Percentiles rank a stretch among this genome's conserved stretches.
Evolutionary conservation across 129 eudicot genomes (phyloP).

Genomic region (Saussurea involucrata): DNA sequence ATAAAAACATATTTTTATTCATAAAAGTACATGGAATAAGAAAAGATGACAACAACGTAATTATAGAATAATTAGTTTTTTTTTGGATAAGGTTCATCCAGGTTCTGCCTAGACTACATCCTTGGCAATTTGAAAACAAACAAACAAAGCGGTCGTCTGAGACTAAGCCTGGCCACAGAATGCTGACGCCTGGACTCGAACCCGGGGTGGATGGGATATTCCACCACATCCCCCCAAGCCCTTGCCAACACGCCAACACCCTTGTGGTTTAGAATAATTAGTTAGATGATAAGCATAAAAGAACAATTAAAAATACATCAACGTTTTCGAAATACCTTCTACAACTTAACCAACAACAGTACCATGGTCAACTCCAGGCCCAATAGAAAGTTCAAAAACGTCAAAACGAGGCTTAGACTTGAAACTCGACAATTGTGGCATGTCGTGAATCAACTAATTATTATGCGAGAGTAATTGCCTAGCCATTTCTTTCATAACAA

Average conservation of each 20-base stretch:
- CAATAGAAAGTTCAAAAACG: background rate
- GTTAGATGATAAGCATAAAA: background rate
- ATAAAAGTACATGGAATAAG: background rate
- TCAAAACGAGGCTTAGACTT: background rate
- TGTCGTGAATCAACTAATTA: background rate
- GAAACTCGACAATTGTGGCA: background rate
- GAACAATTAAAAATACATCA: background rate
- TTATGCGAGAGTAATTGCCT: background rate
- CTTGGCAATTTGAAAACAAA: too few relatives aligned
- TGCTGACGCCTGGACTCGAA: too few relatives aligned
- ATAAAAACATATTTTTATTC: background rate
- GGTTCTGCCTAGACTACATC: too few relatives aligned
- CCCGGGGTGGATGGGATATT: too few relatives aligned
- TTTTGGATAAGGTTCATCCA: too few relatives aligned
- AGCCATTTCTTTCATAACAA: background rate
- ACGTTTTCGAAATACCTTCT: background rate
- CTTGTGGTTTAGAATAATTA: too few relatives aligned
- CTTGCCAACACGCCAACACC: too few relatives aligned
- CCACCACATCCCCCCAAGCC: too few relatives aligned
- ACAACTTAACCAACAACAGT: background rate
- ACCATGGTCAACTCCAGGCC: background rate
- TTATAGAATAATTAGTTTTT: too few relatives aligned
- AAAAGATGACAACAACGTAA: background rate
- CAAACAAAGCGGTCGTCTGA: too few relatives aligned
- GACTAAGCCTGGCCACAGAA: too few relatives aligned